Evolutionary conservation across 73 alveolate species (phyloP).

Genomic region (Strombidium stylifer): DNA sequence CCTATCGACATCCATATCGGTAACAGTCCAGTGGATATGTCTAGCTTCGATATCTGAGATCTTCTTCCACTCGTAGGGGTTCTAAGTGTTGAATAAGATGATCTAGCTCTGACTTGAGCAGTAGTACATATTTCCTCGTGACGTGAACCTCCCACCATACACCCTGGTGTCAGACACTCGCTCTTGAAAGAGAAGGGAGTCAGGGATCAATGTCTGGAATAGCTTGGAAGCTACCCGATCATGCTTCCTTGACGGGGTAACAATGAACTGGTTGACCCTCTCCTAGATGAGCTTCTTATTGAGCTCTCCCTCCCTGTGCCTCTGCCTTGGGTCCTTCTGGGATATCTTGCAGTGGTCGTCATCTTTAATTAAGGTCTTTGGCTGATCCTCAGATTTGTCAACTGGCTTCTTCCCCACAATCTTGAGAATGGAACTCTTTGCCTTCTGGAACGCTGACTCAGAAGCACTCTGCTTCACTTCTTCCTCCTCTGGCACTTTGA

Average conservation of each 20-base stretch:
- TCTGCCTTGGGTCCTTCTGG: too few species aligned
- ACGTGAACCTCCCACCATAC: constrained; percentile 66
- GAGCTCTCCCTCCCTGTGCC: not conserved
- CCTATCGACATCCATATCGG: constrained; percentile 60
- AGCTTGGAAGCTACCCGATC: not conserved
- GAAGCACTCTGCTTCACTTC: too few species aligned
- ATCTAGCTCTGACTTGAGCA: constrained; percentile 42
- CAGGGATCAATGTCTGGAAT: not conserved
- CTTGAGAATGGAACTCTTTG: too few species aligned
- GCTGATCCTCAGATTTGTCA: not conserved
- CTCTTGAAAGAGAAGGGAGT: too few species aligned
- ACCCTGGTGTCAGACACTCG: constrained; percentile 25
- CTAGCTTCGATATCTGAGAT: constrained; percentile 33
- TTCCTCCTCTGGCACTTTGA: too few species aligned
- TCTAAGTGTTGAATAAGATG: constrained; percentile 36
- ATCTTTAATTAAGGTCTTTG: too few species aligned
- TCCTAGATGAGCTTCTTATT: not conserved
- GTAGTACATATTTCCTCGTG: constrained; percentile 60
- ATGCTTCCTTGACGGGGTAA: not conserved
- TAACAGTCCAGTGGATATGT: constrained; percentile 59
- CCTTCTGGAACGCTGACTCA: too few species aligned
- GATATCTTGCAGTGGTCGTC: too few species aligned
- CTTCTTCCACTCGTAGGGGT: constrained; percentile 37
- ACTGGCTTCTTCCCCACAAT: too few species aligned
- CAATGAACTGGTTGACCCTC: not conserved